phyloP scores from a whole-genome alignment of 2,329 filamentous ascomycete genomes.

The Alternaria triticimaculans region DNA sequence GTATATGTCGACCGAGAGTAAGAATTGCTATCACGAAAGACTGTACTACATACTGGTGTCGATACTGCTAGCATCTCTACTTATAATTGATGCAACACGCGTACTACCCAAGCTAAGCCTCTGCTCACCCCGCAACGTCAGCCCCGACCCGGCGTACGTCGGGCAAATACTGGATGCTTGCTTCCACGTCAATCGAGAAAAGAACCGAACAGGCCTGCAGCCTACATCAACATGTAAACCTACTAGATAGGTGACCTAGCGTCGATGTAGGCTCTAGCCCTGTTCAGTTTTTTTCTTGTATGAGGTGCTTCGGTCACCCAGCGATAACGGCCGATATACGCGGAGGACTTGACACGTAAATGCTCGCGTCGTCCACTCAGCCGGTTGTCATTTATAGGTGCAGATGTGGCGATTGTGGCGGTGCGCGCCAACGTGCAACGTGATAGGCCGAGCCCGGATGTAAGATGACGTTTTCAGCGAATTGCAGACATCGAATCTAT shows the following conservation, averaged over 20 bases:
- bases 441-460: neutral
- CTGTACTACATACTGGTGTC: neutral
- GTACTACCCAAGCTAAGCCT: neutral
- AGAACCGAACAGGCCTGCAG: too few relatives aligned
- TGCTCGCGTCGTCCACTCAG: slow-evolving; percentile 4
- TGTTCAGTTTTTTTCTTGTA: too few relatives aligned
- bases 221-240: too few relatives aligned
- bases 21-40: neutral
- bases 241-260: too few relatives aligned
- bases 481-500: neutral
- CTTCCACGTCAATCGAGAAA: too few relatives aligned
- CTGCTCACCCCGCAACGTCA: neutral
- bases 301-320: neutral
- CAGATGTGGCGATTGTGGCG: slow-evolving; percentile 6
- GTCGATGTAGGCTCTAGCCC: too few relatives aligned
- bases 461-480: neutral
- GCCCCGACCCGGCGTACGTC: neutral
- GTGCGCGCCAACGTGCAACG: neutral
- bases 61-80: neutral
- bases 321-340: neutral
- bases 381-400: slow-evolving; percentile 11
- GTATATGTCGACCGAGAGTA: neutral
- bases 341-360: neutral
- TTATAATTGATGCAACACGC: neutral
- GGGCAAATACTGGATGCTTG: neutral